phyloP scores from a whole-genome alignment of 192 early-diverging fungal genomes.

The Linnemannia hyalina region DNA sequence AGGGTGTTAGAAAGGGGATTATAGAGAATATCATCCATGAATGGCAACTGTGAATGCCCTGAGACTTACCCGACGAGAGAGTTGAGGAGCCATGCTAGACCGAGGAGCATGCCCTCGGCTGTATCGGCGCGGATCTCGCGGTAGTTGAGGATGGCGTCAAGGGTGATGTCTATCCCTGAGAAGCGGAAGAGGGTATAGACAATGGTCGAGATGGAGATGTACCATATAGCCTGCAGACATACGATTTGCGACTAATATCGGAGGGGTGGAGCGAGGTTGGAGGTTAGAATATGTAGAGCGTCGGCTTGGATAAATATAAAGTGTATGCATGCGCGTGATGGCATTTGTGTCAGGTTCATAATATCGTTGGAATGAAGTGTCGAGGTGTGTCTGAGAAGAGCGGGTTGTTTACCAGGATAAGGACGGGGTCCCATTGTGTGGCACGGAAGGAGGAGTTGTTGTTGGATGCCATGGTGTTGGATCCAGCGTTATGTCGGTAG shows the following conservation, averaged over 20 bases:
- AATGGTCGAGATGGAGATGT: conserved; percentile 47
- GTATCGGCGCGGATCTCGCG: conserved; percentile 70
- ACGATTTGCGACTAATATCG: conserved; percentile 44
- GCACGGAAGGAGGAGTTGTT: conserved; percentile 37
- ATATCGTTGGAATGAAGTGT: too few relatives aligned
- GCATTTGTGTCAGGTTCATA: not conserved
- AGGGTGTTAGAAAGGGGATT: not conserved
- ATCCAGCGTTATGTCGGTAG: not conserved
- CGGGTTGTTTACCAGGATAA: conserved; percentile 31
- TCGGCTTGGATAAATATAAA: too few relatives aligned
- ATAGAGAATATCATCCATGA: not conserved
- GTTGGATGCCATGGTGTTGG: conserved; percentile 29
- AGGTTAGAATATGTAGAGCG: too few relatives aligned
- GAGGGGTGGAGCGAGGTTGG: too few relatives aligned
- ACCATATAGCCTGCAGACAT: conserved; percentile 50
- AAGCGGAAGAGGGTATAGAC: conserved; percentile 35
- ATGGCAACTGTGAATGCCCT: too few relatives aligned
- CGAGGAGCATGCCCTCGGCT: conserved; percentile 76
- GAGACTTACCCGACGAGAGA: conserved; percentile 65
- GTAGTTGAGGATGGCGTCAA: conserved; percentile 78
- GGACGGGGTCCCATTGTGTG: conserved; percentile 56
- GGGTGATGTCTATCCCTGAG: conserved; percentile 70
- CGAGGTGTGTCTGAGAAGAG: not conserved
- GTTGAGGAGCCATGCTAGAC: conserved; percentile 75
- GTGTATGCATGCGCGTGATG: too few relatives aligned